Conservation (phyloP, 176 grass and related monocot genomes). For the Oryza meyeriana region DNA sequence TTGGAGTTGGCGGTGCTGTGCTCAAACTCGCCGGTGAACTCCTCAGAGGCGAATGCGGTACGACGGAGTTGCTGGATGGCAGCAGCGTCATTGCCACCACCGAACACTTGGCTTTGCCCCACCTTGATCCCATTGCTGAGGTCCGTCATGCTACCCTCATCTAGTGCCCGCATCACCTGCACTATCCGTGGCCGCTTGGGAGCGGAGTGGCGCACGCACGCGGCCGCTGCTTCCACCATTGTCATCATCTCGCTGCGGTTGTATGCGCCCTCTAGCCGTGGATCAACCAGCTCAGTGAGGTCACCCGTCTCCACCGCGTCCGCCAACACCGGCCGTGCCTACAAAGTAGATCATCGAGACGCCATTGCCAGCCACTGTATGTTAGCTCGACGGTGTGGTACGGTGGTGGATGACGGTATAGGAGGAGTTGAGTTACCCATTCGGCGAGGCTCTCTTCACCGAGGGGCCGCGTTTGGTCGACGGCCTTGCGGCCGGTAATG, state of each 20-base stretch:
- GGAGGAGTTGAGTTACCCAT: slow-evolving; percentile 47
- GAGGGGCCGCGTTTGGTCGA: slow-evolving; percentile 48
- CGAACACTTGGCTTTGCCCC: slow-evolving; percentile 46
- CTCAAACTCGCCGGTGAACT: slow-evolving; percentile 44
- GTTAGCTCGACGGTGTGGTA: too few species aligned
- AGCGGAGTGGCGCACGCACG: slow-evolving; percentile 76
- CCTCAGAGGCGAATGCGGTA: slow-evolving; percentile 61
- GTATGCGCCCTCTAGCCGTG: slow-evolving; percentile 47
- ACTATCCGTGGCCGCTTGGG: slow-evolving; percentile 66
- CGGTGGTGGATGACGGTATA: too few species aligned
- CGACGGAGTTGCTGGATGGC: slow-evolving; percentile 56
- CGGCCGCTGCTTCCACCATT: slow-evolving; percentile 78
- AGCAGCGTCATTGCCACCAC: slow-evolving; percentile 7
- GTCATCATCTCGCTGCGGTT: slow-evolving; percentile 46
- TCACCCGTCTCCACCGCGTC: slow-evolving; percentile 52
- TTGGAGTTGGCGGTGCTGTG: background rate
- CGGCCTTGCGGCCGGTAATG: slow-evolving; percentile 71
- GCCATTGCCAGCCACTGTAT: too few species aligned
- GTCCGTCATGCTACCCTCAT: slow-evolving; percentile 50
- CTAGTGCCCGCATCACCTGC: slow-evolving; percentile 69
- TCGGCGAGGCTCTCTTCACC: slow-evolving; percentile 88
- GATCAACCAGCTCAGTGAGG: slow-evolving; percentile 48
- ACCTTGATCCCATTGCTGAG: slow-evolving; percentile 72
- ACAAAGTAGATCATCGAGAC: too few species aligned
- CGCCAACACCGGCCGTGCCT: slow-evolving; percentile 59